Evolutionary conservation across 371 early-diverging fungal species (phyloP).

Genomic region (Neoconidiobolus thromboides): DNA sequence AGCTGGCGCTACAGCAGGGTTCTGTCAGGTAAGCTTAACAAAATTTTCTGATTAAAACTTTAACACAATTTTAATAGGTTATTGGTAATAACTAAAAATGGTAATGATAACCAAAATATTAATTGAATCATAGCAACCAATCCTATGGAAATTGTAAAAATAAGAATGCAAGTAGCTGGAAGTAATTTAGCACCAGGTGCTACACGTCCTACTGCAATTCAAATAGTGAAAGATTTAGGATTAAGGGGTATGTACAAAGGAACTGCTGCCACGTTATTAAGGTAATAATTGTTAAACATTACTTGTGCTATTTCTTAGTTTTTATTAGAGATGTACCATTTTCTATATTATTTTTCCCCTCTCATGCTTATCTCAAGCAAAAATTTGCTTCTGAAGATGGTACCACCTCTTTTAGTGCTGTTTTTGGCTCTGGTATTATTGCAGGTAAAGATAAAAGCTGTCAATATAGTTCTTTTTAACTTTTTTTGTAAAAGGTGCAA

Average conservation of each 20-base stretch:
- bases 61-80: not conserved
- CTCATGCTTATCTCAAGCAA: slow-evolving; percentile 78
- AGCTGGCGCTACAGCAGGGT: slow-evolving; percentile 5
- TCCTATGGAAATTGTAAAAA: slow-evolving; percentile 90
- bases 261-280: slow-evolving; percentile 69
- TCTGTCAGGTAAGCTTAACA: slow-evolving; percentile 2
- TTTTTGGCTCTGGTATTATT: slow-evolving; percentile 84
- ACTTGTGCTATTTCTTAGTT: not conserved
- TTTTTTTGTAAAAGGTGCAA: not conserved
- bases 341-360: slow-evolving; percentile 87
- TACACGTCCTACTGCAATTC: slow-evolving; percentile 37
- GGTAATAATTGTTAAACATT: not conserved
- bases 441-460: slow-evolving; percentile 14
- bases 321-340: slow-evolving; percentile 77
- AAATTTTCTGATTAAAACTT: not conserved
- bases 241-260: slow-evolving; percentile 75
- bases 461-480: not conserved
- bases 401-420: slow-evolving; percentile 44
- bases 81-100: not conserved
- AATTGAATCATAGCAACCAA: not conserved
- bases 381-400: slow-evolving; percentile 40
- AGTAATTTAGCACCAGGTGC: slow-evolving; percentile 33
- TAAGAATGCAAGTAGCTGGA: slow-evolving; percentile 70
- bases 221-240: slow-evolving; percentile 39
- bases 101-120: not conserved